Evolutionary conservation across 2,329 filamentous ascomycete species (phyloP).

Genomic region (Fusarium ambrosium): DNA sequence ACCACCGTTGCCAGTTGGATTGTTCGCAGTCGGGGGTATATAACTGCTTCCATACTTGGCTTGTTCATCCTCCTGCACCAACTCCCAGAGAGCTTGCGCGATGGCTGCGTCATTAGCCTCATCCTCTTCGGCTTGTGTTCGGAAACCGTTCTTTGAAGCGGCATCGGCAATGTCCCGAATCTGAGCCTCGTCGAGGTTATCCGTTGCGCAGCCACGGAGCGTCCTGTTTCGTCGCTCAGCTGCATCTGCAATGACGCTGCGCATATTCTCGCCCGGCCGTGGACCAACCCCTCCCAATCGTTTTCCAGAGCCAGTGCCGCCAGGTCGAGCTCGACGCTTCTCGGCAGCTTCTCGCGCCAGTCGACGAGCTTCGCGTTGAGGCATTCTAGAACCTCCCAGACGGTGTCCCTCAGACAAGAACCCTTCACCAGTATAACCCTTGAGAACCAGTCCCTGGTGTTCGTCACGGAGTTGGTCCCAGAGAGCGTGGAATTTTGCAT

Average conservation of each 20-base stretch:
- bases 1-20: constrained; percentile 62
- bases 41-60: constrained; percentile 68
- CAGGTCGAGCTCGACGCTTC: constrained; percentile 69
- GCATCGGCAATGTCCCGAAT: constrained; percentile 74
- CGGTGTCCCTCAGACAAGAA: constrained; percentile 83
- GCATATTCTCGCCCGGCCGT: constrained; percentile 74
- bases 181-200: constrained; percentile 74
- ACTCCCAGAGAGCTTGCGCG: constrained; percentile 85
- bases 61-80: constrained; percentile 83
- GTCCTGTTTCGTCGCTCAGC: constrained; percentile 76
- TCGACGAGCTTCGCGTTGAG: constrained; percentile 79
- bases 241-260: constrained; percentile 79
- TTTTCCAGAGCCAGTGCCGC: constrained; percentile 77
- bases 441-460: constrained; percentile 79
- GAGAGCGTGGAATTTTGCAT: constrained; percentile 83
- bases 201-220: constrained; percentile 81
- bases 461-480: constrained; percentile 94
- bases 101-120: constrained; percentile 91
- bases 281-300: constrained; percentile 75
- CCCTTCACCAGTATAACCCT: constrained; percentile 91
- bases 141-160: constrained; percentile 80
- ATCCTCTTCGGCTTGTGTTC: constrained; percentile 87
- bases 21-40: constrained; percentile 62
- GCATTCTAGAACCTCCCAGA: constrained; percentile 77
- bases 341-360: constrained; percentile 82